Evolutionary conservation across 148 eudicot species (phyloP).

Genomic region (Arctostaphylos glauca): DNA sequence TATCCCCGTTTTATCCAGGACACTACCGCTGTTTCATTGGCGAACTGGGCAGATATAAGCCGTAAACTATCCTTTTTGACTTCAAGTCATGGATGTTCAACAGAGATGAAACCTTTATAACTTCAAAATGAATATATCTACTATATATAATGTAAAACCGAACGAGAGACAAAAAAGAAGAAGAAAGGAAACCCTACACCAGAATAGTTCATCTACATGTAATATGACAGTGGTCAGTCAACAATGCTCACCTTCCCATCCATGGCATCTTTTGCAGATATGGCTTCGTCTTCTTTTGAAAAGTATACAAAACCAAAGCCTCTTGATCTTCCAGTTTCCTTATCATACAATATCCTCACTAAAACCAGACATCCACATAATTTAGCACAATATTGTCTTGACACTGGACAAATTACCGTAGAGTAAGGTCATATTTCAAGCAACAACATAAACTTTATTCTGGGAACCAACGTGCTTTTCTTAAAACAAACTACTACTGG

Average conservation of each 20-base stretch:
- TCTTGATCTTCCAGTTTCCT: conserved; percentile 76
- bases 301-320: conserved; percentile 86
- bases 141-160: not conserved
- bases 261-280: conserved; percentile 73
- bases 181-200: not conserved
- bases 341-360: conserved; percentile 84
- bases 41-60: too few species aligned
- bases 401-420: not conserved
- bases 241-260: conserved; percentile 63
- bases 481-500: not conserved
- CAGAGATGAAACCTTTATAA: too few species aligned
- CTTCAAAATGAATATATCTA: not conserved
- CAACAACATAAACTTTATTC: not conserved
- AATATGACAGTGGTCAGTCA: not conserved
- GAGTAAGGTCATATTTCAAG: not conserved
- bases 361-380: conserved; percentile 11
- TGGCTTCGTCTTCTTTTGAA: conserved; percentile 59
- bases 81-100: too few species aligned
- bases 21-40: too few species aligned
- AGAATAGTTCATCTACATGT: not conserved
- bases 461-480: not conserved
- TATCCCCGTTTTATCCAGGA: too few species aligned
- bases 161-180: not conserved
- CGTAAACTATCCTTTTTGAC: too few species aligned
- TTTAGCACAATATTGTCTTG: conserved; percentile 1